phyloP scores from a whole-genome alignment of 257 asterid species.

The Galeopsis tetrahit region DNA sequence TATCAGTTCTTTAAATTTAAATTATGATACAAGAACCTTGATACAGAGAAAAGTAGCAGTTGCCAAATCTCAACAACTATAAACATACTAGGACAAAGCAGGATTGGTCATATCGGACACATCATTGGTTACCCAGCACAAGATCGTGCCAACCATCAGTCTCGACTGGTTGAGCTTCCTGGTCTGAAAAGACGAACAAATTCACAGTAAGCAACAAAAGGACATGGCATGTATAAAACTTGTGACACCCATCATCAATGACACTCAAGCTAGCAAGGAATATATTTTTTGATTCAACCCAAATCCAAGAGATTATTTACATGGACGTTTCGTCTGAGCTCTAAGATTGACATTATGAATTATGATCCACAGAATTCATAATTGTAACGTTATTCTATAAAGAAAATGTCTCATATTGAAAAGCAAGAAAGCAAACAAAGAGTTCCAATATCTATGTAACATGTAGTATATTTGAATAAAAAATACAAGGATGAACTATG shows the following conservation, averaged over 20 bases:
- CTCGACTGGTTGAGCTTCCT: slow-evolving; percentile 63
- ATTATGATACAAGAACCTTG: background rate
- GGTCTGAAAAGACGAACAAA: slow-evolving; percentile 48
- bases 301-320: background rate
- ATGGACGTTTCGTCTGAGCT: background rate
- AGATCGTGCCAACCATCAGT: slow-evolving; percentile 70
- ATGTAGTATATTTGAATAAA: background rate
- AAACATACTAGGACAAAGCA: slow-evolving; percentile 6
- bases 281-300: background rate
- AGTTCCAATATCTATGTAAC: background rate
- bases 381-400: background rate
- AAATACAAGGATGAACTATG: background rate
- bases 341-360: background rate
- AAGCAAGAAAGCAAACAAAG: background rate
- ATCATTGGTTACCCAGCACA: slow-evolving; percentile 55
- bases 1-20: background rate
- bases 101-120: background rate
- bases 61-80: slow-evolving; percentile 6
- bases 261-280: background rate
- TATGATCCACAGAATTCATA: background rate
- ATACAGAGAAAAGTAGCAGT: background rate
- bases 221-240: background rate
- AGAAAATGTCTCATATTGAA: background rate
- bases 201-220: background rate
- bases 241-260: background rate